Evolutionary conservation across 1,139 yeast genomes (phyloP), one percentile per base, ranked within the genome.

Genomic region (Geotrichum histeridarum): DNA sequence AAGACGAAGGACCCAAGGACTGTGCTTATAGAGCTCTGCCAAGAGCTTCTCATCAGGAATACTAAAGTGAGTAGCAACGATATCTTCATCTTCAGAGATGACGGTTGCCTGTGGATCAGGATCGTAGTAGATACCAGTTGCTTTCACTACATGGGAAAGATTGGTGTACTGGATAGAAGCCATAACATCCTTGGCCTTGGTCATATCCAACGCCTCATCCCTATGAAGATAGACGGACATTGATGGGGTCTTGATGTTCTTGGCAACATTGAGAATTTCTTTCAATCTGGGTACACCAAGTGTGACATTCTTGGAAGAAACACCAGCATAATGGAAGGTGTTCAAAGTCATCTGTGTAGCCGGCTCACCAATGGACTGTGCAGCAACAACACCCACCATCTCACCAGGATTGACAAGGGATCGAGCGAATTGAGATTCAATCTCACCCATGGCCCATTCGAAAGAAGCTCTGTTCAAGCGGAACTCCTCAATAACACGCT

Each of bases 281-380:
- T 94, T 94, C 73, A 94, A 81, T 79, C 99, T 95, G 62, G 99
- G 99, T 69, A 94, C 99, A 82, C 99, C 99, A 65, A 95, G 82
- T 4, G 99, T 94, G 58, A 94, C 99, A 72, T 94, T 94, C 84
- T 93, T 94, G 9, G 98, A 91, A 42, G 98, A 93, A 59, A 94
- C 99, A 86, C 99, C 99, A 33, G 99, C 99, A 78, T 91, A 94
- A 78, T 94, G 99, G 96, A 94, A 94, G 64, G 99, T 93, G 70
- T 93, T 93, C 74, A 93, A 81, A 0, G 99, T 93, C 99, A 93
- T 93, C 74, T 93, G 99, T 31, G 99, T 93, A 31, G 99, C 99
- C 51, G 99, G 99, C 72, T 93, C 99, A 77, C 99, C 99, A 76
- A 93, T 93, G 48, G 97, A 90, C 76, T 93, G 99, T 1, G 99